phyloP scores from a whole-genome alignment of 768 basidiomycete genomes.

The Tephrocybe sp. region DNA sequence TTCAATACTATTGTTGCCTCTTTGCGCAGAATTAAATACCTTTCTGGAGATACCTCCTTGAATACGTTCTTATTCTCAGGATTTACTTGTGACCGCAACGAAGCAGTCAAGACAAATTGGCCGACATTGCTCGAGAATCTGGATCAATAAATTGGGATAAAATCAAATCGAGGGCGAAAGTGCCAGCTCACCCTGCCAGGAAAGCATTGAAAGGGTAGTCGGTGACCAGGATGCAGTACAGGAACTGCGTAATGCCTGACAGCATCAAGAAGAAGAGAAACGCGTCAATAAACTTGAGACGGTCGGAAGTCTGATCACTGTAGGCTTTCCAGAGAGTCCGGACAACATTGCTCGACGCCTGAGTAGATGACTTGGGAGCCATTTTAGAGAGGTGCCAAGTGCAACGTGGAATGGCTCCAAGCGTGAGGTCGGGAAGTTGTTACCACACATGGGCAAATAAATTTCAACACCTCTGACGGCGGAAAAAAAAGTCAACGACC shows the following conservation, averaged over 20 bases:
- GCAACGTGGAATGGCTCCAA: conserved; percentile 33
- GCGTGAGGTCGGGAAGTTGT: conserved; percentile 22
- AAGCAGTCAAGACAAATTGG: conserved; percentile 95
- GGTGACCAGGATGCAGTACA: conserved; percentile 88
- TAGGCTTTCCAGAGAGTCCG: conserved; percentile 77
- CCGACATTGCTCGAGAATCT: conserved; percentile 94
- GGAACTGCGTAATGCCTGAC: conserved; percentile 87
- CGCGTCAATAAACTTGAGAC: conserved; percentile 91
- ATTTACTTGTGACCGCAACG: conserved; percentile 89
- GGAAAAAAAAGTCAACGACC: conserved; percentile 11
- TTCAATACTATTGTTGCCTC: neutral
- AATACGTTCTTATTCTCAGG: conserved; percentile 81
- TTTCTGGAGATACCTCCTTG: conserved; percentile 90
- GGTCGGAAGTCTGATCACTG: conserved; percentile 69
- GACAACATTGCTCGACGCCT: conserved; percentile 40
- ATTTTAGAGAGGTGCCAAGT: conserved; percentile 21
- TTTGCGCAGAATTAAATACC: conserved; percentile 52
- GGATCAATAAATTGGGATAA: conserved; percentile 1
- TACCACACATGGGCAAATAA: conserved; percentile 33
- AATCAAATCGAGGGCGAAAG: neutral
- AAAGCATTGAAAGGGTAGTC: conserved; percentile 98
- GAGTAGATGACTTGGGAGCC: conserved; percentile 34
- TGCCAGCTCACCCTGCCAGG: conserved; percentile 76
- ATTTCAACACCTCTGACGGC: neutral
- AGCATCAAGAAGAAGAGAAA: conserved; percentile 93